Base-by-base conservation (phyloP, 1,284 basidiomycete species). In the Cryptococcus sp. region DNA sequence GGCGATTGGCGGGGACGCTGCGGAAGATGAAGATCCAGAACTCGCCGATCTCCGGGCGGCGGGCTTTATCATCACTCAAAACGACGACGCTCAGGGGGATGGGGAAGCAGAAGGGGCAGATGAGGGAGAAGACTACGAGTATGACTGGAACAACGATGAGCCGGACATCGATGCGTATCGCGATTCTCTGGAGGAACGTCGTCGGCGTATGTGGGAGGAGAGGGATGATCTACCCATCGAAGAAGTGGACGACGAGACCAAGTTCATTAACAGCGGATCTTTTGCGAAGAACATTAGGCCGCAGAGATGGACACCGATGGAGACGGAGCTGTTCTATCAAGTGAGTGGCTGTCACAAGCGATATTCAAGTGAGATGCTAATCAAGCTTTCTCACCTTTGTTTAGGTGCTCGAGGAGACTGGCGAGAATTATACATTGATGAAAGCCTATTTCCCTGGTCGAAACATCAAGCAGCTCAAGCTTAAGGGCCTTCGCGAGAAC, bases 391-490 rank as follows among this genome's bases (percentile, higher is more conserved):
- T 2, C 23, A 3, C 27, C 5, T 4, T n/a, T 38, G 15, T 46
- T 1, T 55, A 74, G 73, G 68, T 70, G 0, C 60, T 74, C 13
- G 66, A 69, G 39, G 72, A 75, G 56, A 71, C 69, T 5, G 73
- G 73, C 16, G 73, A 76, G 55, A 74, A 74, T 54, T 76, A 74
- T 55, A 67, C 65, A 2, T 57, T 74, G 46, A 74, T 76, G 71
- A 69, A 69, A 55, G 67, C 68, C 38, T 76, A 73, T 56, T 76
- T 76, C 63, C 72, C 72, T 4, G 67, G 70, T 19, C 61, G 73
- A 25, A 69, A 63, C 1, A 61, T 66, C 41, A 61, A 63, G n/a
- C 70, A 73, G 53, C 56, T 76, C 43, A 70, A 70, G 53, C 60
- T 67, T 23, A 76, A 76, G 52, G 72, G 69, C 1, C 19, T 59